Percentiles rank a stretch among this genome's conserved stretches.
These are phyloP conservation scores for Candida albicans DNA, from an alignment of 1,139 yeast genomes.

Conservation along the genomic window DNA sequence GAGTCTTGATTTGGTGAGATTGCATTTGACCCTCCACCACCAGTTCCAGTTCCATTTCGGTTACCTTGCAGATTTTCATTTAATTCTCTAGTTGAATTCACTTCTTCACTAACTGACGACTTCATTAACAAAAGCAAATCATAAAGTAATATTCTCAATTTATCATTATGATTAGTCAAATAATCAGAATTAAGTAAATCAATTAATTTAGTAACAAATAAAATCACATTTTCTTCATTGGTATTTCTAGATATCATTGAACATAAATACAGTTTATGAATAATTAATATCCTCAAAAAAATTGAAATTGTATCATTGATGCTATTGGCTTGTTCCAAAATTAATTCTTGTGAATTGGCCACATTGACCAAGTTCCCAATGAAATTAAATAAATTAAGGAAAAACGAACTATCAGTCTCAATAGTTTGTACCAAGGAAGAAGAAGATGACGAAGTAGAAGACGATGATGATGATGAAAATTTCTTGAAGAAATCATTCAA, in stretches of 20 bases:
- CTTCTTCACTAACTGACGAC: slow-evolving; percentile 28
- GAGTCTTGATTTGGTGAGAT: slow-evolving; percentile 15
- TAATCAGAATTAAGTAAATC: slow-evolving; percentile 45
- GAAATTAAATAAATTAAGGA: slow-evolving; percentile 21
- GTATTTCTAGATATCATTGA: slow-evolving; percentile 31
- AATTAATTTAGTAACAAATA: slow-evolving; percentile 46
- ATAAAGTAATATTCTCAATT: slow-evolving; percentile 58
- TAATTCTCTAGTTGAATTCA: slow-evolving; percentile 17
- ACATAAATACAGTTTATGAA: slow-evolving; percentile 50
- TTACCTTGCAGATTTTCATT: slow-evolving; percentile 3
- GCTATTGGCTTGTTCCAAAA: slow-evolving; percentile 11
- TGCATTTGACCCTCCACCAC: slow-evolving; percentile 14
- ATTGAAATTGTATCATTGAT: slow-evolving; percentile 33
- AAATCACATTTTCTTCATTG: slow-evolving; percentile 27
- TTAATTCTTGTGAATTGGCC: slow-evolving; percentile 13
- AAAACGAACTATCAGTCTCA: slow-evolving; percentile 20
- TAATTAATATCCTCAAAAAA: slow-evolving; percentile 57
- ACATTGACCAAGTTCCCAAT: slow-evolving; percentile 19
- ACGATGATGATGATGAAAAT: slow-evolving; percentile 35
- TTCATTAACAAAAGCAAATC: slow-evolving; percentile 63
- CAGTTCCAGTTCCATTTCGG: too few species aligned
- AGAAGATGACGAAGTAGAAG: slow-evolving; percentile 22
- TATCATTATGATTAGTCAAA: slow-evolving; percentile 42
- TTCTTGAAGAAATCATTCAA: slow-evolving; percentile 42
- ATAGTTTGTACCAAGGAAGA: slow-evolving; percentile 27